Evolutionary conservation across 441 rosid species (phyloP).

Genomic region (Caryocar brasiliense): DNA sequence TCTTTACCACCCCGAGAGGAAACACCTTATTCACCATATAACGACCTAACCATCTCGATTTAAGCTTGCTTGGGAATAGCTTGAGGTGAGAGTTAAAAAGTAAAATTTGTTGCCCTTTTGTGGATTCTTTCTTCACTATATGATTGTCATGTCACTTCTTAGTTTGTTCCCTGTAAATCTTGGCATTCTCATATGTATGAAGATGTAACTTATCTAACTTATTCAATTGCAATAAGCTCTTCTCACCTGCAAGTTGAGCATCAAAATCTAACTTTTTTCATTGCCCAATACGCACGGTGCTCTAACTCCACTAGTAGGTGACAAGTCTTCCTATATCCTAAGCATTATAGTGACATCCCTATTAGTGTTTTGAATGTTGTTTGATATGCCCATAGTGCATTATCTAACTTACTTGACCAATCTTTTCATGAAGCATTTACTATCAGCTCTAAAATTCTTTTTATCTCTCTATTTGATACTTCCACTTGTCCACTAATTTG

Average conservation of each 20-base stretch:
- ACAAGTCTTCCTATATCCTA: not conserved
- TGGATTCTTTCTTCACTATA: not conserved
- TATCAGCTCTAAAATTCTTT: no score
- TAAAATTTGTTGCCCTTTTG: not conserved
- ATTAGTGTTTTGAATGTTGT: not conserved
- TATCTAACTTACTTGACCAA: not conserved
- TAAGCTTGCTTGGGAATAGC: not conserved
- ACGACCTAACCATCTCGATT: not conserved
- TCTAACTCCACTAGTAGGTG: not conserved
- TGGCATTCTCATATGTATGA: not conserved
- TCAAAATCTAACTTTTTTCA: not conserved
- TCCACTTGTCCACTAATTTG: no score
- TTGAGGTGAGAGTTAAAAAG: not conserved
- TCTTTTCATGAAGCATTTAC: not conserved
- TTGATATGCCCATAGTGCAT: not conserved
- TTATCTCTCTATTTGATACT: no score
- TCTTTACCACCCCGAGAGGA: not conserved
- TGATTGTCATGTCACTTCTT: not conserved
- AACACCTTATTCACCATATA: not conserved
- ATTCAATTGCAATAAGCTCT: not conserved
- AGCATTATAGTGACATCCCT: not conserved
- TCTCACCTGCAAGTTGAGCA: not conserved
- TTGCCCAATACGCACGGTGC: not conserved
- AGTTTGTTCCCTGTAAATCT: not conserved
- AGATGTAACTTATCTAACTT: not conserved